Base-by-base conservation (phyloP, 2,329 filamentous ascomycete genomes). In the Xylariaceae sp. region DNA sequence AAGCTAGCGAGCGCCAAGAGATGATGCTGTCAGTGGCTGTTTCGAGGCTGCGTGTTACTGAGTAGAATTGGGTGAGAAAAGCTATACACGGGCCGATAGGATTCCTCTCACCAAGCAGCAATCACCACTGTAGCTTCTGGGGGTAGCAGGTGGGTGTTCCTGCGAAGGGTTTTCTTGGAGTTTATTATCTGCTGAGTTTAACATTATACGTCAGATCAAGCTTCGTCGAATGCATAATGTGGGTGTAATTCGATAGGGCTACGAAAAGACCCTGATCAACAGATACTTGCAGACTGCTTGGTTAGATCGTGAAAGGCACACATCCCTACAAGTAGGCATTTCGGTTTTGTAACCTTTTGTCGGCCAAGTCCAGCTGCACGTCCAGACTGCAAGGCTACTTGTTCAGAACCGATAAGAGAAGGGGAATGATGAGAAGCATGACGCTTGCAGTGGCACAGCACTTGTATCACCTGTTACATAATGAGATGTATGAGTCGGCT, bases 131-230 rank as follows among this genome's bases (percentile, higher is more conserved):
- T 11, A 26, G 9, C 32, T 30, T 15, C 32, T 29, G 10, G 24
- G 9, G 20, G 16, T 26, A 33, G n/a, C n/a, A n/a, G n/a, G n/a
- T n/a, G n/a, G n/a, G n/a, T n/a, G n/a, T n/a, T n/a, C n/a, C n/a
- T n/a, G n/a, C n/a, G n/a, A n/a, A n/a, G n/a, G n/a, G n/a, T n/a
- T 33, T 6, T 35, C 27, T 21, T n/a, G 18, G 21, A 15, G 37
- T 20, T 23, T 24, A 50, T 49, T 32, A 29, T 29, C 21, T 36
- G 26, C 51, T 15, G 21, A 35, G 16, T 18, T 29, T 11, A 13
- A 18, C 6, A 32, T 41, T 41, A 21, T 30, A 50, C 26, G 52
- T 50, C 46, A 18, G 35, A 55, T 55, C 35, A 50, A 55, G 52
- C 52, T 55, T 55, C 50, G n/a, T n/a, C n/a, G n/a, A n/a, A n/a